These are phyloP conservation scores for Phoma herbarum DNA, from an alignment of 2,329 filamentous ascomycete species.

Conservation along the genomic window DNA sequence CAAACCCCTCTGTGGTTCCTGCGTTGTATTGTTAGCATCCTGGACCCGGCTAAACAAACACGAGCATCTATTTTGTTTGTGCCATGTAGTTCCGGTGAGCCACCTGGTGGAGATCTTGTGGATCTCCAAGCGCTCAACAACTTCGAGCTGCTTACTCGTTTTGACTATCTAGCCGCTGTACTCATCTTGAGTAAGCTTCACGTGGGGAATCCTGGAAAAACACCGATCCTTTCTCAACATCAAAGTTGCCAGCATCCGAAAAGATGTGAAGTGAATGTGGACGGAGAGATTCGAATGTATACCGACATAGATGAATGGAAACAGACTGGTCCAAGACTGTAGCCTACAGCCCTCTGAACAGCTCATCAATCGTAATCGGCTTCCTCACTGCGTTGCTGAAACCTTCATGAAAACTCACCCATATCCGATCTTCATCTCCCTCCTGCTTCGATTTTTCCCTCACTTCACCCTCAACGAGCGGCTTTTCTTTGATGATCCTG, in stretches of 20 bases:
- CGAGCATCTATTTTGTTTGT: neutral
- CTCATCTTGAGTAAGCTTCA: neutral
- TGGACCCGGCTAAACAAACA: neutral
- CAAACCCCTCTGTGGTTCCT: neutral
- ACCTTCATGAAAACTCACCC: constrained; percentile 90
- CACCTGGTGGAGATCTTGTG: neutral
- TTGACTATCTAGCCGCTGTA: no score
- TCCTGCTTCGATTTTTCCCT: constrained; percentile 52
- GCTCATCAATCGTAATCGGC: constrained; percentile 80
- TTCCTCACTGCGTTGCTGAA: constrained; percentile 93
- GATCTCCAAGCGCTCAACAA: neutral
- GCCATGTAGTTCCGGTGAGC: neutral
- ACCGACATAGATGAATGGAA: neutral
- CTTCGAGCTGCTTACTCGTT: no score
- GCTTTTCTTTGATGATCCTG: constrained; percentile 66
- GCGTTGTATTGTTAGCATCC: neutral
- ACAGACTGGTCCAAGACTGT: neutral
- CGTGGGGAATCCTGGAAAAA: neutral
- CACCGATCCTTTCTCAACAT: neutral
- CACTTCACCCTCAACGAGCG: constrained; percentile 52
- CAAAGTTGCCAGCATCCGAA: neutral
- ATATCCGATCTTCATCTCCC: constrained; percentile 69
- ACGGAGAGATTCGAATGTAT: neutral
- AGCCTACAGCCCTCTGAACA: constrained; percentile 70
- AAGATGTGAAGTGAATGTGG: neutral